Evolutionary conservation across 371 early-diverging fungal species (phyloP), one percentile per base, ranked within the genome.

Genomic region (Mucor sp.): DNA sequence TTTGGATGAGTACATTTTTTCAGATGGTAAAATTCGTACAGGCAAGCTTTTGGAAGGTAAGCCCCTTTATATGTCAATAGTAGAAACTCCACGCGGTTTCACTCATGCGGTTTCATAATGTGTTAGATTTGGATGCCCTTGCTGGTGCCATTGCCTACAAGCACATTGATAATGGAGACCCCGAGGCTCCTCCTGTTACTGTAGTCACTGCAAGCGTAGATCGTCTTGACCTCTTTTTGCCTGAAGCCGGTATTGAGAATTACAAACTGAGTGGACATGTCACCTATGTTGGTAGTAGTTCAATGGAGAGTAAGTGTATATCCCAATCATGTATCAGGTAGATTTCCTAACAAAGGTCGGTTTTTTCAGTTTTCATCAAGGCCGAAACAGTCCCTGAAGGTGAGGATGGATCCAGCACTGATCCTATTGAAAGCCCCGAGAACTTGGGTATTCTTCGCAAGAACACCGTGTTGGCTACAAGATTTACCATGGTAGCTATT

Each of bases 401-500:
- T n/a, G 35, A 63, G n/a, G 47, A 44, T 47, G n/a, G 37, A 11
- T 48, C 32, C 17, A 15, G n/a, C 32, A 50, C 30, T 23, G 27
- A 32, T 7, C 59, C 73, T 1, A 44, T 66, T 33, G 62, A 66
- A 14, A 66, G 35, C 5, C 74, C 76, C 12, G 63, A 71, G 17
- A 71, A 75, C 27, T 41, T 77, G 11, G 66, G 74, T 35, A 65
- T 60, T 2, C 61, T 79, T 6, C 67, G 71, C 9, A 72, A 74
- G 25, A 88, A 88, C 66, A 85, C 90, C 1, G 86, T 93, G 30
- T 70, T 95, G n/a, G 87, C 87, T 6, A 95, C 96, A 5, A 84
- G 93, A 57, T 96, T 97, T 76, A 94, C 94, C 21, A 97, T 97
- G 97, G 98, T 94, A 11, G 98, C 97, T 4, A 80, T 91, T 15